These are phyloP conservation scores for Exophiala sp. DNA, from an alignment of 2,329 filamentous ascomycete genomes.

Conservation along the genomic window DNA sequence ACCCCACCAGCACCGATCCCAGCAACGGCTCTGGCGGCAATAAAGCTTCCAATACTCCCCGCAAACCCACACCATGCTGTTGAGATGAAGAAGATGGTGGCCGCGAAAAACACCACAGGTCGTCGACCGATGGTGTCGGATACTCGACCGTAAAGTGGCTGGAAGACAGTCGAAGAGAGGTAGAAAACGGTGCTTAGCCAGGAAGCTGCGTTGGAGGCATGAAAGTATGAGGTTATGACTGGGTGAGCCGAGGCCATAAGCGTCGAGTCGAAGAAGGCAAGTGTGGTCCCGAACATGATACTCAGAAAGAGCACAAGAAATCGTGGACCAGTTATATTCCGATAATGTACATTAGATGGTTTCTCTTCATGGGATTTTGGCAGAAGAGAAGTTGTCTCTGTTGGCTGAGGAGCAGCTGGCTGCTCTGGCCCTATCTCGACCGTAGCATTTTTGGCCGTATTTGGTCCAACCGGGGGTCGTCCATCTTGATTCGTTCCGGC, in stretches of 20 bases:
- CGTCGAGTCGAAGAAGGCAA: conserved; percentile 67
- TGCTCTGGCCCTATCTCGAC: neutral
- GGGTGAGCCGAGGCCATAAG: conserved; percentile 80
- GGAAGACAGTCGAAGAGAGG: conserved; percentile 71
- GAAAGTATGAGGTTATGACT: conserved; percentile 76
- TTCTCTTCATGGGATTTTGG: conserved; percentile 1
- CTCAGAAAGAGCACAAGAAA: conserved; percentile 64
- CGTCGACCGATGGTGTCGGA: conserved; percentile 66
- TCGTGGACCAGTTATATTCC: conserved; percentile 29
- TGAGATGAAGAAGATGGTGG: conserved; percentile 61
- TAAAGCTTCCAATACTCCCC: conserved; percentile 64
- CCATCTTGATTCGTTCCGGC: too few relatives aligned
- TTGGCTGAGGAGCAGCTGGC: neutral
- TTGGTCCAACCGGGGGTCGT: neutral
- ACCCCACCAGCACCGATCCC: conserved; percentile 71
- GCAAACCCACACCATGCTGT: conserved; percentile 69
- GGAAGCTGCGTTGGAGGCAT: conserved; percentile 72
- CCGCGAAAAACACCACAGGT: conserved; percentile 60
- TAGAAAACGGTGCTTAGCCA: conserved; percentile 80
- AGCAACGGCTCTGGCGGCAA: conserved; percentile 66
- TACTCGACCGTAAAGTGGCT: conserved; percentile 69
- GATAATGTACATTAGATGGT: conserved; percentile 13
- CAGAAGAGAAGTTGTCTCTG: conserved; percentile 16
- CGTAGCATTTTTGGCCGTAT: neutral
- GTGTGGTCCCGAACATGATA: conserved; percentile 57